Base-by-base conservation (phyloP, 345 rosid genomes). In the Rhodamnia rubescens region DNA sequence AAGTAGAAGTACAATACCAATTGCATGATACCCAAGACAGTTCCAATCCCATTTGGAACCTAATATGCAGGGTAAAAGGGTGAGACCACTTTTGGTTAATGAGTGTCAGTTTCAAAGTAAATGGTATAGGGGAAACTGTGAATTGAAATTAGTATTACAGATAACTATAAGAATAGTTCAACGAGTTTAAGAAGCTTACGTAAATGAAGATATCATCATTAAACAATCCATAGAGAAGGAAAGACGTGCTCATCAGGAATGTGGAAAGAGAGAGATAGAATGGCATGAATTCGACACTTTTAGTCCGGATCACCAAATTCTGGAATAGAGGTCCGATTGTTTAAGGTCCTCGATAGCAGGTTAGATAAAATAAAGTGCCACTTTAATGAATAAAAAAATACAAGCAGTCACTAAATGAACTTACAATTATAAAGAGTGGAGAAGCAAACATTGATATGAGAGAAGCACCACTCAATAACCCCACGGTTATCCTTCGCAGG, bases 381-480 rank as follows among this genome's bases (percentile, higher is more conserved):
- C 83, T 51, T 42, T 29, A 9, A 10, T 8, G 78, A 86, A 49
- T 81, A 82, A 82, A 51, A 40, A 32, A 52, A 55, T 22, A 69
- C 29, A 42, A 27, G n/a, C 69, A 50, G 56, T 82, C 20, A 9
- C 40, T 81, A 50, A 27, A 85, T 83, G 61, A 56, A 89, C 98
- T 91, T 88, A 96, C 98, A 50, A 96, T 94, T 85, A 94, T 90
- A 87, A 96, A 93, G 91, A 96, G 90, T 0, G 98, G 98, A 21
- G 98, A 96, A 8, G 98, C 98, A 84, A 94, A 96, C 98, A 96
- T 96, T 52, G 96, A 94, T 74, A 96, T 87, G 85, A 96, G 96
- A 87, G 98, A 93, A 86, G 84, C 91, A 74, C 92, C 84, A 83
- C 98, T 95, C 87, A 96, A 82, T n/a, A 86, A 55, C 36, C 98